Base-by-base conservation (phyloP, 257 asterid species). In the Linaria vulgaris region DNA sequence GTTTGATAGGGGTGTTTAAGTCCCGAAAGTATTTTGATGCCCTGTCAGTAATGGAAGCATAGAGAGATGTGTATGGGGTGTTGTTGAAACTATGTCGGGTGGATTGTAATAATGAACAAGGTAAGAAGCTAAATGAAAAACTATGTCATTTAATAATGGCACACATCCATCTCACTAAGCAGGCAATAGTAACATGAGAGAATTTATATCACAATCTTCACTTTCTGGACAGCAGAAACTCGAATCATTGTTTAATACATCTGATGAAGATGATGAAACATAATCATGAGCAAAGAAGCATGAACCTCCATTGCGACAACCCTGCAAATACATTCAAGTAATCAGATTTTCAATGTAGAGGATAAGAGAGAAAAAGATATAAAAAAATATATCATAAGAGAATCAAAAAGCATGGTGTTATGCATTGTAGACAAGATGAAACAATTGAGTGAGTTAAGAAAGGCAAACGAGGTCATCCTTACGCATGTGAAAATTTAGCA, bases 271-370 rank as follows among this genome's bases (percentile, higher is more conserved):
- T n/a, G n/a, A n/a, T n/a, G n/a, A n/a, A n/a, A n/a, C 75, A 1
- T 84, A 63, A 66, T 82, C 99, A 70, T 92, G 99, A 59, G 97
- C 85, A 74, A 72, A 92, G 74, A 64, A 65, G 67, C 99, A 89
- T 10, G 80, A 72, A 45, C 79, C 88, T n/a, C n/a, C n/a, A n/a
- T n/a, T n/a, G n/a, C n/a, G n/a, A n/a, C n/a, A n/a, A n/a, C n/a
- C n/a, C n/a, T n/a, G n/a, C n/a, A n/a, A n/a, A n/a, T n/a, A n/a
- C n/a, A n/a, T n/a, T n/a, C n/a, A n/a, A n/a, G n/a, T n/a, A n/a
- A n/a, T n/a, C n/a, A n/a, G n/a, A n/a, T n/a, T n/a, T n/a, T n/a
- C n/a, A n/a, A n/a, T n/a, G n/a, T n/a, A n/a, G n/a, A n/a, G n/a
- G n/a, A n/a, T n/a, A n/a, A n/a, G n/a, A n/a, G n/a, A n/a, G n/a